Evolutionary conservation across 768 basidiomycete species (phyloP).

Genomic region (Chalciporus chontae): DNA sequence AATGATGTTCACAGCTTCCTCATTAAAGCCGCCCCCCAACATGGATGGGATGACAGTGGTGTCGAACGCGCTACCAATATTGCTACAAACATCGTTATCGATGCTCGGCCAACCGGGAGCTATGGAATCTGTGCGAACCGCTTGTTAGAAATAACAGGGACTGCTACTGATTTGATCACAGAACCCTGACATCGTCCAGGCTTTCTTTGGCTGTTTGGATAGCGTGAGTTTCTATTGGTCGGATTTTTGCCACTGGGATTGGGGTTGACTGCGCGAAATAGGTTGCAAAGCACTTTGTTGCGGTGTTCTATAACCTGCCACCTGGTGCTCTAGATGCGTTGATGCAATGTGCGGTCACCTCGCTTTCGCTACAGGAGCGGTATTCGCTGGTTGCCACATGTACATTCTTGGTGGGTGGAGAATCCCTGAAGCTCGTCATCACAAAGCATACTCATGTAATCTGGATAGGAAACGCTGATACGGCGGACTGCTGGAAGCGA

Average conservation of each 20-base stretch:
- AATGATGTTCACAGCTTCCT: slow-evolving; percentile 31
- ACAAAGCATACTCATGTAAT: background rate
- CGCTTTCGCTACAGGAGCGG: slow-evolving; percentile 73
- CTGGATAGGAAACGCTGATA: slow-evolving; percentile 55
- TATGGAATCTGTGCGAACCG: slow-evolving; percentile 62
- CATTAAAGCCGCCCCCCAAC: slow-evolving; percentile 50
- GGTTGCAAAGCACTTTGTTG: slow-evolving; percentile 58
- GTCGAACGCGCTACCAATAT: slow-evolving; percentile 47
- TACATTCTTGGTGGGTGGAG: slow-evolving; percentile 68
- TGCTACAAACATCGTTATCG: slow-evolving; percentile 57
- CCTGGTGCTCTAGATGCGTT: slow-evolving; percentile 61
- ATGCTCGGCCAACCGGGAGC: slow-evolving; percentile 53
- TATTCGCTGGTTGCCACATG: slow-evolving; percentile 82
- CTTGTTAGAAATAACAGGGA: background rate
- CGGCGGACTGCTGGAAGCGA: slow-evolving; percentile 61
- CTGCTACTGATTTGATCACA: slow-evolving; percentile 29
- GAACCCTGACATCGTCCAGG: slow-evolving; percentile 92
- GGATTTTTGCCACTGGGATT: background rate
- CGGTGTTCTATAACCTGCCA: slow-evolving; percentile 59
- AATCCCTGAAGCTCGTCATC: background rate
- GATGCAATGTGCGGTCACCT: slow-evolving; percentile 64
- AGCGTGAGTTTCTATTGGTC: slow-evolving; percentile 42
- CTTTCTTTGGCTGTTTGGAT: slow-evolving; percentile 82
- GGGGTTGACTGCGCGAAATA: slow-evolving; percentile 7
- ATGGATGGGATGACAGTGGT: slow-evolving; percentile 58